Evolutionary conservation across 1,284 basidiomycete species (phyloP), one percentile per base, ranked within the genome.

Genomic region (Thelephora terrestris): DNA sequence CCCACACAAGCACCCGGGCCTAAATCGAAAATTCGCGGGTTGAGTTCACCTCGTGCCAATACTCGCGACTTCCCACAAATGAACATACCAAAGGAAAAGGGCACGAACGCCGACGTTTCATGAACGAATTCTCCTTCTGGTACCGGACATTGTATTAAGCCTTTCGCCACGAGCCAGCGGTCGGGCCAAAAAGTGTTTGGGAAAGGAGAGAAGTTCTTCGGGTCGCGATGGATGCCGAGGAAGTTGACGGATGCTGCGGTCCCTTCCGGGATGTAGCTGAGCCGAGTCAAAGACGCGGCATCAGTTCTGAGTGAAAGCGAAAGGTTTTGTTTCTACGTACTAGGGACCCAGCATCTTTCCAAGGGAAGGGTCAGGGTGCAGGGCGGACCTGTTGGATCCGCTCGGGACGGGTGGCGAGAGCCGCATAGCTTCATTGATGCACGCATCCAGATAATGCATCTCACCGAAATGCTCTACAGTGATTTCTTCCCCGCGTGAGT

Each of bases 341-440:
- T 51, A 16, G 1, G 39, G 32, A 20, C 61, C 64, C 9, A 66
- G 50, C 21, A 55, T 53, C 27, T 61, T 61, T 20, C 65, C 63
- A 10, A 5, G 27, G 10, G 27, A 27, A 10, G 27, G 27, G 27
- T 24, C 59, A 57, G 6, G 57, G 62, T 2, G 61, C 63, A 24
- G 50, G 55, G 7, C 53, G 52, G 0, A 65, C 61, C 69, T 63
- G 29, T 64, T 62, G 25, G 61, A 54, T 16, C 61, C 51, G 20
- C 59, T 64, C 1, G 60, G 55, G 6, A 71, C 57, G 25, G 68
- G 60, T n/a, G 69, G 68, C 3, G 61, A 57, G 14, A 72, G 55
- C 20, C 70, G 64, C 38, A 71, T 49, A 14, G 61, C 54, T 47
- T 71, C 69, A 44, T 69, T 71, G 50, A 70, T 71, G 47, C 16